Base-by-base conservation (phyloP, 148 eudicot species). In the Camellia sinensis region DNA sequence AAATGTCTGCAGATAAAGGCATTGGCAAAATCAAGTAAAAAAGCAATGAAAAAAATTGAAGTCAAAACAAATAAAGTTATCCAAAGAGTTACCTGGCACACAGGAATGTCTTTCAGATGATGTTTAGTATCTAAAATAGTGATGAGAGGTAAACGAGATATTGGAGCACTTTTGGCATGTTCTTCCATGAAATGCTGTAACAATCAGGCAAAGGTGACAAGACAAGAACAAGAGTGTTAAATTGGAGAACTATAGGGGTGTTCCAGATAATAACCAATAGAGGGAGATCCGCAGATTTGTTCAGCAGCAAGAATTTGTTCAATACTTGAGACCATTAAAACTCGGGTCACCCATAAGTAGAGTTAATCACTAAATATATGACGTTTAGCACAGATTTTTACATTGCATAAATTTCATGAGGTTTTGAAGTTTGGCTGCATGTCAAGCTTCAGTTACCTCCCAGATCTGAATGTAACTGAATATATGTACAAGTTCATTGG, bases 111-210 rank as follows among this genome's bases (percentile, higher is more conserved):
- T 86, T 88, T 86, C 64, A 93, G 88, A 84, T 87, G 88, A 85
- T 91, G 84, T 79, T 83, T 93, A 68, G 92, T 79, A 85, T 96
- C 98, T 77, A 93, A 64, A 79, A 96, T 80, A 73, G 94, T 93
- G 71, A 96, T 89, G 41, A 96, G 90, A 83, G 99, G 99, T 84
- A 96, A 86, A 74, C 99, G 91, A 76, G 95, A 87, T 79, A 96
- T 89, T 68, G 99, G 98, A 74, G 93, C 90, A 86, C 91, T 92
- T 90, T 92, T 91, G 73, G 98, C 90, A 85, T 96, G 99, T 66
- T 96, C 99, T 89, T 96, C 99, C 97, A 96, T 88, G 80, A 92
- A 96, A 89, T 93, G 99, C 99, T 96, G 98, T 66, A 81, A 71
- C 71, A 79, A 56, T 57, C 50, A 74, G 48, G 64, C 53, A 70